Conservation (phyloP, 768 basidiomycete species). For the Mrakia gelida region DNA sequence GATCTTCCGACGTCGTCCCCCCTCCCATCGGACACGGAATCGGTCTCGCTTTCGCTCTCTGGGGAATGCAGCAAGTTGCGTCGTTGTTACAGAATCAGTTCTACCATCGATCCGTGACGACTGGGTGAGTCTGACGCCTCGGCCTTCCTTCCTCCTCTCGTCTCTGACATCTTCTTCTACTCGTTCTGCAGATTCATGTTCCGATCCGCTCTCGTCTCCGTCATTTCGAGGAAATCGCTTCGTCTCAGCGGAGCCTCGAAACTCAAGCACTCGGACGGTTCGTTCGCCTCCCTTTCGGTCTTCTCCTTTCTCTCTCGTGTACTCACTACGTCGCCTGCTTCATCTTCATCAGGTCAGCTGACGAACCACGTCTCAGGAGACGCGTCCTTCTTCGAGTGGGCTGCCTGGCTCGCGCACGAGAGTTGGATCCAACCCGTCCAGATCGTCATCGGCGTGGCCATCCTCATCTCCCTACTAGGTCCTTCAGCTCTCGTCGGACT, state of each 20-base stretch:
- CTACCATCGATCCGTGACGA: slow-evolving; percentile 18
- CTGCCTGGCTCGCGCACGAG: slow-evolving; percentile 33
- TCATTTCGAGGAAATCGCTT: slow-evolving; percentile 63
- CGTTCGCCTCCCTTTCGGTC: slow-evolving; percentile 49
- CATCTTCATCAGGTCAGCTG: no score
- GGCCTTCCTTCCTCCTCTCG: neutral
- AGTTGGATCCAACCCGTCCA: no score
- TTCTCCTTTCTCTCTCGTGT: no score
- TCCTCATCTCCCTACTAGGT: slow-evolving; percentile 63
- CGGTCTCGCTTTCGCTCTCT: slow-evolving; percentile 67
- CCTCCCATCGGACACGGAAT: slow-evolving; percentile 56
- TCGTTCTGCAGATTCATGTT: slow-evolving; percentile 43
- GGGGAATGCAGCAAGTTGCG: slow-evolving; percentile 63
- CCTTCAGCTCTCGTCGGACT: slow-evolving; percentile 66
- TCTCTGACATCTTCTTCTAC: no score
- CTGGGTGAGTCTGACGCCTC: neutral
- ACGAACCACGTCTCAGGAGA: slow-evolving; percentile 64
- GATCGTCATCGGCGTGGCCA: slow-evolving; percentile 58
- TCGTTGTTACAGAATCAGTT: slow-evolving; percentile 48
- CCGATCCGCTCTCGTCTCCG: slow-evolving; percentile 42
- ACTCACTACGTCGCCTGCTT: no score
- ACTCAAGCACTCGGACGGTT: slow-evolving; percentile 58
- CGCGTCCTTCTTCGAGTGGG: slow-evolving; percentile 54
- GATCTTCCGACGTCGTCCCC: slow-evolving; percentile 37
- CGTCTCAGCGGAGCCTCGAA: slow-evolving; percentile 61